Conservation (phyloP, 441 rosid genomes). For the Erodium texanum region DNA sequence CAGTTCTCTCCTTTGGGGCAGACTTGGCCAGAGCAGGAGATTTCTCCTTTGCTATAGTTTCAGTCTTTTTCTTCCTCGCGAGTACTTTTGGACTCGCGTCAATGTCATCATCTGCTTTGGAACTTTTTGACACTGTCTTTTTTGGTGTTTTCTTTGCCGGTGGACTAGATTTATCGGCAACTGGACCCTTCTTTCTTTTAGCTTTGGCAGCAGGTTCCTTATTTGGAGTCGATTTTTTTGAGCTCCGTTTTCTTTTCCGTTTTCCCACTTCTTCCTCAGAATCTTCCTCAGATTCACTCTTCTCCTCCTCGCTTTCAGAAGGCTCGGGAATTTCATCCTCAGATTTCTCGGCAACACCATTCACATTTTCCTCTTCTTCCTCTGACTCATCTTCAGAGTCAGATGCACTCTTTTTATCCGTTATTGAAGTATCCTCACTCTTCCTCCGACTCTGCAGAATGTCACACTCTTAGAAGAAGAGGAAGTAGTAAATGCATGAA, state of each 20-base stretch:
- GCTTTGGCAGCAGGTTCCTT: constrained; percentile 50
- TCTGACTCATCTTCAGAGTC: constrained; percentile 4
- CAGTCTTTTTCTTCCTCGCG: constrained; percentile 59
- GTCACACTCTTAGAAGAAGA: background rate
- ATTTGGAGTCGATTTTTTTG: constrained; percentile 32
- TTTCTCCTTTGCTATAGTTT: constrained; percentile 38
- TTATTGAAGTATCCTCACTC: constrained; percentile 41
- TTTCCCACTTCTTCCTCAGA: constrained; percentile 58
- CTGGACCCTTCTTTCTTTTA: constrained; percentile 40
- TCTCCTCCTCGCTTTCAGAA: constrained; percentile 65
- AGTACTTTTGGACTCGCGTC: constrained; percentile 54
- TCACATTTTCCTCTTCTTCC: constrained; percentile 45
- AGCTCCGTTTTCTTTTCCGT: constrained; percentile 31
- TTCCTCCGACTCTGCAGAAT: constrained; percentile 48
- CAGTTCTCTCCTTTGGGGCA: constrained; percentile 54
- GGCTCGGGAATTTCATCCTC: constrained; percentile 49
- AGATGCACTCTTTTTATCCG: constrained; percentile 1
- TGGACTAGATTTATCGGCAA: constrained; percentile 31
- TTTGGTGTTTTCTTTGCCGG: constrained; percentile 39
- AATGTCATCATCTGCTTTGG: constrained; percentile 46
- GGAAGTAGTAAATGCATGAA: background rate
- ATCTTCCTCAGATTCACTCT: constrained; percentile 60
- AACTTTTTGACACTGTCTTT: constrained; percentile 35
- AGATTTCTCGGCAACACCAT: constrained; percentile 61
- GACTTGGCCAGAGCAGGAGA: constrained; percentile 42